Evolutionary conservation across 805 yeast genomes (phyloP), one percentile per base, ranked within the genome.

Genomic region (Ogataea allantospora): DNA sequence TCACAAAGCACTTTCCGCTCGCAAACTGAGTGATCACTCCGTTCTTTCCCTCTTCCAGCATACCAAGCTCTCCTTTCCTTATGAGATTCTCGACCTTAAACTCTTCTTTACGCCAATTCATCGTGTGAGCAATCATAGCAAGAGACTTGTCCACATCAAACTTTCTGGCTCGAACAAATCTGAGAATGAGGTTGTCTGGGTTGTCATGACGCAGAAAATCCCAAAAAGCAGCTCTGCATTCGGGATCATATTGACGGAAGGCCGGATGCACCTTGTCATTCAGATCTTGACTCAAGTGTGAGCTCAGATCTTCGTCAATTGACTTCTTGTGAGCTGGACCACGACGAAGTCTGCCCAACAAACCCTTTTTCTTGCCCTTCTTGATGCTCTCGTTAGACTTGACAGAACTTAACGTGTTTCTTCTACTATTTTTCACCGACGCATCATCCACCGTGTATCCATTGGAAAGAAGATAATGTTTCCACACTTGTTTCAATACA

Each of bases 131-230:
- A 34, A 87, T 54, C 95, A 88, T 88, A 14, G 68, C 66, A 40
- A 85, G 57, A 0, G 88, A 71, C 53, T 79, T 76, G 49, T 78
- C 81, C 15, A 80, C 70, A 47, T 83, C 78, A 81, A 88, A 88
- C 63, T 88, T 88, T 63, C 96, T 79, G 25, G 96, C 96, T 50
- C 95, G 73, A 17, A 86, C 63, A 53, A 83, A 89, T 53, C 95
- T 74, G 54, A 89, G 68, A 20, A 87, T 34, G 48, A 81, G 62
- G 51, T 84, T 82, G 61, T 93, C 99, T 3, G 95, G 84, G 31
- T 81, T 71, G 58, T 91, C 98, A 27, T 78, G 73, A 63, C 91
- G 79, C 34, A 78, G 54, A 70, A 80, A 69, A 28, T 65, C 57
- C 82, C 83, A 76, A 55, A 80, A 69, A 46, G 73, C 70, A 7